Percentiles rank a stretch among this genome's conserved stretches.
phyloP scores from a whole-genome alignment of 164 flowering plant genomes.

The Annona cherimola region DNA sequence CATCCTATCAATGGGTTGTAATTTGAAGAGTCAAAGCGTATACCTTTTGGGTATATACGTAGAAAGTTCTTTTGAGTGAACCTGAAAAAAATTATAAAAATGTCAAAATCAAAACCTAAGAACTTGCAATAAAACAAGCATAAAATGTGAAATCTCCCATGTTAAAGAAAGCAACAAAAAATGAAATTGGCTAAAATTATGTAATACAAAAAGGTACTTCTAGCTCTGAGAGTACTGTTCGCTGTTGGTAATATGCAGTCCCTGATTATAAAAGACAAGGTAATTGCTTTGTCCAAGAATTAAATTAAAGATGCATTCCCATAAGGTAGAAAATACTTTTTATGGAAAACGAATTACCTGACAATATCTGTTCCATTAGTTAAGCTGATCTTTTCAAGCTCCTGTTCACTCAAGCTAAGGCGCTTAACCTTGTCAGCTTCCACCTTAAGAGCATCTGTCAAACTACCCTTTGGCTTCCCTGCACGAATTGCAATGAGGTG shows the following conservation, averaged over 20 bases:
- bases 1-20: conserved; percentile 16
- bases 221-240: not conserved
- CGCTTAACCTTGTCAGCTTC: conserved; percentile 48
- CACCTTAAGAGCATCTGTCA: conserved; percentile 32
- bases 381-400: conserved; percentile 50
- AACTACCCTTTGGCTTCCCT: conserved; percentile 55
- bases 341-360: conserved; percentile 31
- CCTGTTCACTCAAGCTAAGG: conserved; percentile 86
- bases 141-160: not conserved
- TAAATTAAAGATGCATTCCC: not conserved
- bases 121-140: not conserved
- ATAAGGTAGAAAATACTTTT: not conserved
- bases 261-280: too few relatives aligned
- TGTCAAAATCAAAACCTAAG: not conserved
- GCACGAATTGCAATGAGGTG: conserved; percentile 73
- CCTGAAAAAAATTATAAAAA: conserved; percentile 1
- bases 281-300: too few relatives aligned
- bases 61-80: conserved; percentile 12
- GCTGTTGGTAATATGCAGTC: not conserved
- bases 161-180: not conserved
- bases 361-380: conserved; percentile 52
- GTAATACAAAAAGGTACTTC: not conserved
- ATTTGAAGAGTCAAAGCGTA: conserved; percentile 15
- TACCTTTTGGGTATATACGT: conserved; percentile 13
- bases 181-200: not conserved